These are phyloP conservation scores for Colletotrichum sansevieriae DNA, from an alignment of 2,329 filamentous ascomycete genomes.

Conservation along the genomic window DNA sequence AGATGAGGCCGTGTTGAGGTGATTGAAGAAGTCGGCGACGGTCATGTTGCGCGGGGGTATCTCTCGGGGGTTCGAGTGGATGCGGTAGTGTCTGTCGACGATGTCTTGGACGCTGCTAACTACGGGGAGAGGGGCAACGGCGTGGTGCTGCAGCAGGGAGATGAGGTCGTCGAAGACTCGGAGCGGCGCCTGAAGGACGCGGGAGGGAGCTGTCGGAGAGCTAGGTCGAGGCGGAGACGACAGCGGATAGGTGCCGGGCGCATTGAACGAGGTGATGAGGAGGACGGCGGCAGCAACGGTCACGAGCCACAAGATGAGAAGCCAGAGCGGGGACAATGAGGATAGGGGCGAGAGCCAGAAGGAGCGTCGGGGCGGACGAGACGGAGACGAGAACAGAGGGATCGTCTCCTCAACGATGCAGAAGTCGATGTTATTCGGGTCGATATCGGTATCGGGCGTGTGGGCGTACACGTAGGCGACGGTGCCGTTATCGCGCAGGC, in stretches of 20 bases:
- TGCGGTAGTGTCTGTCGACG: not conserved
- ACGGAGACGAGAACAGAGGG: not conserved
- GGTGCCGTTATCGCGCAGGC: not conserved
- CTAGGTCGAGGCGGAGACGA: not conserved
- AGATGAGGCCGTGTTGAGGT: not conserved
- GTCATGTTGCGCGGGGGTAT: not conserved
- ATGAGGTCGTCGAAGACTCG: constrained; percentile 7
- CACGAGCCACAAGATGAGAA: not conserved
- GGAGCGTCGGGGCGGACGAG: not conserved
- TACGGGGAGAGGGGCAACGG: not conserved
- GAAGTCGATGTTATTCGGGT: not conserved
- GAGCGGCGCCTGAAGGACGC: not conserved
- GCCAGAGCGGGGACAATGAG: not conserved
- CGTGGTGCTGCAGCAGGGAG: not conserved
- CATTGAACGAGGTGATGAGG: not conserved
- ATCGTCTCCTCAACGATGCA: constrained; percentile 1
- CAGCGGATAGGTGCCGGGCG: not conserved
- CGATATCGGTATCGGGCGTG: not conserved
- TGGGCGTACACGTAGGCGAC: not conserved
- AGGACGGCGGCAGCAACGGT: not conserved
- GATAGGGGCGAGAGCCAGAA: not conserved
- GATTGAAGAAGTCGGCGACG: constrained; percentile 1
- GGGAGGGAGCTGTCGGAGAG: not conserved
- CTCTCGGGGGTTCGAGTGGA: not conserved
- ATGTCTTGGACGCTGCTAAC: not conserved